These are phyloP conservation scores for Colletotrichum lentis DNA, from an alignment of 2,329 filamentous ascomycete genomes.

Conservation along the genomic window DNA sequence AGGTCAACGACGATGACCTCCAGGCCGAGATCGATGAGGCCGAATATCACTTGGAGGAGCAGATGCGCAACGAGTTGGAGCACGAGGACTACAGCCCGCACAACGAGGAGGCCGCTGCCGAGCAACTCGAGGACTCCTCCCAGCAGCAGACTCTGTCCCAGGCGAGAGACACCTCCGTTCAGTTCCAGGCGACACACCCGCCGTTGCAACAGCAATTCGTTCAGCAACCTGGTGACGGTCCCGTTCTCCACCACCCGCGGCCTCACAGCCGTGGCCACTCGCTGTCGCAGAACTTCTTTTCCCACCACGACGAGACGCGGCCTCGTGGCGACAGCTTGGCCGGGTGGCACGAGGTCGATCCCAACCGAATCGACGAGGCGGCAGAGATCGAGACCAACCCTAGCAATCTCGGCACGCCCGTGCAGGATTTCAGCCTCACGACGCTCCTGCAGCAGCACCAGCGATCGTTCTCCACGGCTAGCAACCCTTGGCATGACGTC, in stretches of 20 bases:
- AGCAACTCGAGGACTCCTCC: constrained; percentile 18
- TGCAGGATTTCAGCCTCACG: constrained; percentile 58
- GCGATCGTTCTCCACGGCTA: constrained; percentile 63
- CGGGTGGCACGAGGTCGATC: constrained; percentile 52
- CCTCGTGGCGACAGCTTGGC: constrained; percentile 46
- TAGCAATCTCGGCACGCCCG: constrained; percentile 73
- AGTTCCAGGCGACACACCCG: constrained; percentile 58
- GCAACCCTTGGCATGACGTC: constrained; percentile 70
- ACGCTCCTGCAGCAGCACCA: constrained; percentile 58
- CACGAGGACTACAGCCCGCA: constrained; percentile 80
- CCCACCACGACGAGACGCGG: constrained; percentile 60
- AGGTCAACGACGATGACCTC: constrained; percentile 69
- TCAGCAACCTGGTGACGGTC: constrained; percentile 61
- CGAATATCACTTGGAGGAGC: constrained; percentile 84
- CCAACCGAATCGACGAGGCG: constrained; percentile 58
- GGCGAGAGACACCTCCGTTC: constrained; percentile 55
- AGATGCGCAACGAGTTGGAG: constrained; percentile 79
- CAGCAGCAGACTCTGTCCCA: constrained; percentile 45
- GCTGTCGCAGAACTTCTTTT: constrained; percentile 71
- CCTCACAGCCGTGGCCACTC: constrained; percentile 79
- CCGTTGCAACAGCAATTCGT: constrained; percentile 64
- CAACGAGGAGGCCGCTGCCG: constrained; percentile 49
- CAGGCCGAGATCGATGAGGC: constrained; percentile 87
- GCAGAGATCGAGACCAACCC: constrained; percentile 78
- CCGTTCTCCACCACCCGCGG: constrained; percentile 74